A percentile compares a stretch with the other conserved stretches of the same genome.
Evolutionary conservation across 2,329 filamentous ascomycete genomes (phyloP).

Genomic region (Ambrosiella cleistominuta): DNA sequence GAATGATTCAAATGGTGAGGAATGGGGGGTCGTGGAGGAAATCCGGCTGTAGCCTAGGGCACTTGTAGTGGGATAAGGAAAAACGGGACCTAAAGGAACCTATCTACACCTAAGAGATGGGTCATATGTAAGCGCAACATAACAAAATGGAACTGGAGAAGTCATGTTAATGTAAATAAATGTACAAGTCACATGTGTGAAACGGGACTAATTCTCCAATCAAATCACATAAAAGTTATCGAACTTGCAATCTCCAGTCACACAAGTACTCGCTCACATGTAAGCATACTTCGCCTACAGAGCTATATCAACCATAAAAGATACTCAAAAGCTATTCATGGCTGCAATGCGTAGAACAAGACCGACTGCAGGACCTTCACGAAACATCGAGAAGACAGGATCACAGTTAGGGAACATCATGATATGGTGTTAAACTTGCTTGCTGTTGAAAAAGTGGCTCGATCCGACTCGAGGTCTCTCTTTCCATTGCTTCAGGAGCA

Average conservation of each 20-base stretch:
- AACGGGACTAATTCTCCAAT: too few species aligned
- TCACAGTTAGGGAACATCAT: background rate
- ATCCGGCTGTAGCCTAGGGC: background rate
- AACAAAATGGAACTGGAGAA: too few species aligned
- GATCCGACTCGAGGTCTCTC: background rate
- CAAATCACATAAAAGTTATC: too few species aligned
- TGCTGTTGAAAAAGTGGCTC: background rate
- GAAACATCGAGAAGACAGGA: conserved; percentile 1
- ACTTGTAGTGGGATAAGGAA: background rate
- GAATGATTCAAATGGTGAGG: background rate
- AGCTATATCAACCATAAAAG: background rate
- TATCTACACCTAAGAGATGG: background rate
- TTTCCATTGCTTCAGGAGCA: background rate
- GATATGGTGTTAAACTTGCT: background rate
- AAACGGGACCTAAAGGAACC: background rate
- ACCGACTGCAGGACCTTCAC: background rate
- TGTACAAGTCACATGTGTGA: too few species aligned
- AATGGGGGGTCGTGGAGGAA: background rate
- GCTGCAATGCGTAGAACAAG: background rate
- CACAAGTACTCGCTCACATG: background rate
- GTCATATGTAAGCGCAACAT: background rate
- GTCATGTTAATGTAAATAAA: too few species aligned
- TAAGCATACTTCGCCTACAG: background rate
- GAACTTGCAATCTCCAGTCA: too few species aligned
- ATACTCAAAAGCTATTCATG: background rate